Base-by-base conservation (phyloP, 805 yeast genomes). In the Saccharomyces kudriavzevii region DNA sequence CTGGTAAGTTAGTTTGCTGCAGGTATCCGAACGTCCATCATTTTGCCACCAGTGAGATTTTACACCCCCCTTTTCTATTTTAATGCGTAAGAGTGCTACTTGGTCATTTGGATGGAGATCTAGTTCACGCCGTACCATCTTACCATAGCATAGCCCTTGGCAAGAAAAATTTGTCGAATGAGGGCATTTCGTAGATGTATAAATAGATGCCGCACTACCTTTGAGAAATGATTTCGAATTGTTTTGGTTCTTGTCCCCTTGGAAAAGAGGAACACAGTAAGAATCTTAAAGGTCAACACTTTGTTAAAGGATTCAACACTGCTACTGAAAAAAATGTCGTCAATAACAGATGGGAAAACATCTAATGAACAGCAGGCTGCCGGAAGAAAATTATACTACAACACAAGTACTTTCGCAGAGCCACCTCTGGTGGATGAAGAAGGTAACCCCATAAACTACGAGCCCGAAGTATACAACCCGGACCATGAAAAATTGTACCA, bases 381-480 rank as follows among this genome's bases (percentile, higher is more conserved):
- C 24, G 48, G 29, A 13, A 48, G 47, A 25, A 49, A 46, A 14
- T 8, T 50, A 10, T 50, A 50, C 27, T 45, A 50, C 10, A 46
- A 50, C 40, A 4, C 25, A 17, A 40, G 47, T 5, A 20, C 43
- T 1, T 50, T 50, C 40, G 35, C 47, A n/a, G 49, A 50, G 31
- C 52, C 52, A 27, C 52, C 52, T 46, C 26, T 50, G 10, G 31
- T 50, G 26, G 50, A 50, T 28, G 50, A 46, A 29, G 52, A 24
- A 2, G 52, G 52, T 25, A 26, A 28, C 29, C 50, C 51, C 6
- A 25, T 49, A 14, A 24, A 46, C 14, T 51, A 28, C 35, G 27
- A 24, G 24, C 51, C 51, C 8, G 46, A 28, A 4, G 20, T 45
- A 10, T 51, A 51, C 51, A 48, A 47, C 29, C 53, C 53, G 11